phyloP scores from a whole-genome alignment of 2,329 filamentous ascomycete genomes.

The Metarhizium rileyi region DNA sequence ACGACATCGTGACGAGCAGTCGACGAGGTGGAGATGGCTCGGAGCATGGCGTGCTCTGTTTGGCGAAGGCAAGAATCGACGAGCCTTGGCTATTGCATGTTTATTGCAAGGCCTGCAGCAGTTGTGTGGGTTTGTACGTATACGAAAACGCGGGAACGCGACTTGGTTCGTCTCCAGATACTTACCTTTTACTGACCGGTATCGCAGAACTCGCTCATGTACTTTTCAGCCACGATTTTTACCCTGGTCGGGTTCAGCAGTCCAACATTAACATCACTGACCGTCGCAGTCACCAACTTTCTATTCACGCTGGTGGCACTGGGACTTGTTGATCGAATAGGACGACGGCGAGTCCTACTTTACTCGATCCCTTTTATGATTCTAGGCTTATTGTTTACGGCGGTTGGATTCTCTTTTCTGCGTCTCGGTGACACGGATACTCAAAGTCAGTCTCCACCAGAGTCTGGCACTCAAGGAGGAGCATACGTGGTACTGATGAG shows the following conservation, averaged over 20 bases:
- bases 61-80: conserved; percentile 51
- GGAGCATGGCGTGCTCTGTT: conserved; percentile 45
- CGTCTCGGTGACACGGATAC: conserved; percentile 26
- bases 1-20: conserved; percentile 21
- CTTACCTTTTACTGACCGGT: conserved; percentile 3
- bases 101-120: conserved; percentile 82
- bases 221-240: conserved; percentile 79
- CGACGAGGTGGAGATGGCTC: conserved; percentile 25
- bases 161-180: neutral
- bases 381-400: conserved; percentile 58
- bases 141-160: no score
- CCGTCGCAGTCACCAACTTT: conserved; percentile 76
- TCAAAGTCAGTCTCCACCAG: conserved; percentile 10
- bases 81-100: conserved; percentile 76
- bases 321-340: conserved; percentile 67
- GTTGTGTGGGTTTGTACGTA: conserved; percentile 67
- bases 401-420: conserved; percentile 61
- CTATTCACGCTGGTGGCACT: conserved; percentile 68
- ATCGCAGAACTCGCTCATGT: conserved; percentile 74
- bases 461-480: conserved; percentile 20
- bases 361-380: conserved; percentile 81
- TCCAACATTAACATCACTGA: conserved; percentile 70
- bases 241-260: conserved; percentile 65
- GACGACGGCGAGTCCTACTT: conserved; percentile 69
- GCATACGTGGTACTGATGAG: conserved; percentile 57